Conservation (phyloP, 78 protist genomes). For the Dictyostelium citrinum region DNA sequence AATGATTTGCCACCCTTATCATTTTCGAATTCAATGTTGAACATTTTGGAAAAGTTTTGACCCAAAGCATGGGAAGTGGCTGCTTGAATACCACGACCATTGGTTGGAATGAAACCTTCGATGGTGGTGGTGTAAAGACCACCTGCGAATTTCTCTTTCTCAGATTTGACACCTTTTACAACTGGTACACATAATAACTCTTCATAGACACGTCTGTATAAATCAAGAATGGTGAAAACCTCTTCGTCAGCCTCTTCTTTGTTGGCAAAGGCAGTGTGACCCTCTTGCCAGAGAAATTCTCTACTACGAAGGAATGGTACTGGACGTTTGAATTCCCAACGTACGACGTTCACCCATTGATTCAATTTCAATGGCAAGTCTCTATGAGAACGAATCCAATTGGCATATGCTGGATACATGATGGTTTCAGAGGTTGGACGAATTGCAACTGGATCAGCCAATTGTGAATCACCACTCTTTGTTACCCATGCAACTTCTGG, state of each 20-base stretch:
- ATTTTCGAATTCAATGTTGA: slow-evolving; percentile 92
- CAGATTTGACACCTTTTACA: slow-evolving; percentile 87
- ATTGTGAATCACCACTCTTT: slow-evolving; percentile 87
- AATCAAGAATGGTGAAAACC: slow-evolving; percentile 90
- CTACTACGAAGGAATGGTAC: slow-evolving; percentile 97
- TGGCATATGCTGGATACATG: slow-evolving; percentile 95
- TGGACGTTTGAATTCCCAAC: slow-evolving; percentile 99
- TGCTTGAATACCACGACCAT: slow-evolving; percentile 96
- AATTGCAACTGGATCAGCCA: slow-evolving; percentile 96
- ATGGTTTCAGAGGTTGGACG: slow-evolving; percentile 99
- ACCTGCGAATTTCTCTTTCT: slow-evolving; percentile 98
- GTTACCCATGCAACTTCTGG: slow-evolving; percentile 99
- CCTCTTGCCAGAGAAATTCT: slow-evolving; percentile 99
- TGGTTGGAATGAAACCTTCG: slow-evolving; percentile 96
- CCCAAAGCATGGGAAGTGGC: slow-evolving; percentile 98
- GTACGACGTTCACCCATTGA: slow-evolving; percentile 98
- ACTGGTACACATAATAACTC: slow-evolving; percentile 95
- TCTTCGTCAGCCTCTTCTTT: slow-evolving; percentile 92
- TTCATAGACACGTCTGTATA: slow-evolving; percentile 93
- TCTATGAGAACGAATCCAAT: slow-evolving; percentile 97
- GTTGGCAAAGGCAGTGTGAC: slow-evolving; percentile 96
- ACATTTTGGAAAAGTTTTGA: slow-evolving; percentile 97
- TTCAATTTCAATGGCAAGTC: slow-evolving; percentile 97
- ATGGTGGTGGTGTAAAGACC: slow-evolving; percentile 96
- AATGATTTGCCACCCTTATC: slow-evolving; percentile 36